Evolutionary conservation across 148 eudicot genomes (phyloP), one percentile per base, ranked within the genome.

Genomic region (Euryodendron excelsum): DNA sequence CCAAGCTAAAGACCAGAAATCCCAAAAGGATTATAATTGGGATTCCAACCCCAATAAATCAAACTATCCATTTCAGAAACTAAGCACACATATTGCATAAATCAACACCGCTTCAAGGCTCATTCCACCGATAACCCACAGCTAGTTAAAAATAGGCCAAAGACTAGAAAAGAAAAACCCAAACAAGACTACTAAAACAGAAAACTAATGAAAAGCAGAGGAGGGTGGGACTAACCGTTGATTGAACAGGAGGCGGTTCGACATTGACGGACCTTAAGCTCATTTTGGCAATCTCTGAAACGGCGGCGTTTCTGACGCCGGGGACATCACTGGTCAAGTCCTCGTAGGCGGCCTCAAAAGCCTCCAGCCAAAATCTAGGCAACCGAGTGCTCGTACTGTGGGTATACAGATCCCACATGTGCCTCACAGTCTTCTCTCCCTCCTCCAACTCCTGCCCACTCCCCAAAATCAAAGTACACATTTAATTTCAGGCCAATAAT

Each of bases 341-440:
- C 56, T 86, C 88, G n/a, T 88, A 88, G 1, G 89, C 91, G n/a
- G 89, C 91, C 77, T 83, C 81, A 41, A 88, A 88, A 33, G 91
- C 91, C 17, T 79, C 83, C 3, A 82, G 85, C 91, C 91, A 88
- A 72, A 88, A 88, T 11, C 80, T 77, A 5, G 89, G 91, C 81
- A 88, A 65, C 55, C 80, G 74, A n/a, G 77, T 74, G 5, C 59
- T 80, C 31, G 50, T 83, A 64, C 88, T 85, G 17, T 84, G 89
- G 15, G 84, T 82, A 79, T 88, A 88, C 23, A 81, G 76, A 70
- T 88, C 80, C 91, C 91, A 88, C 86, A 88, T 82, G 17, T 85
- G 87, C 74, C 73, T 86, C 67, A 88, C 91, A 78, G 82, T 52
- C 67, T 88, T 88, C 81, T 86, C 91, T 63, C 89, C 81, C 50